A percentile compares a stretch with the other conserved stretches of the same genome.
Conservation (phyloP, 2,329 filamentous ascomycete species). For the Beauveria caledonica region DNA sequence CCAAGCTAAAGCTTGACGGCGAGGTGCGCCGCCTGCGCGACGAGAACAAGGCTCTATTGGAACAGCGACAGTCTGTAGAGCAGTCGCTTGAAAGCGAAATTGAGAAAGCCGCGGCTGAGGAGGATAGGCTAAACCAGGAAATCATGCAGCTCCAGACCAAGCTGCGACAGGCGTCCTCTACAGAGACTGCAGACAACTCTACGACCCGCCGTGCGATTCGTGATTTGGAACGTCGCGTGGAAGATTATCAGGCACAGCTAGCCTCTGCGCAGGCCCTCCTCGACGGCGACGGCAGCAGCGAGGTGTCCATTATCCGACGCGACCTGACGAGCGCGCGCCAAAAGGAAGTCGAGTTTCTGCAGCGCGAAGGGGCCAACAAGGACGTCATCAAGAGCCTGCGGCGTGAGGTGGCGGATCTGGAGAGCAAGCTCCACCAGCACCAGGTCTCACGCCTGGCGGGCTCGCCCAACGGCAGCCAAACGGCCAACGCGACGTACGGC, state of each 20-base stretch:
- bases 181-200: conserved; percentile 44
- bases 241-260: conserved; percentile 42
- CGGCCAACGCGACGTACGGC: conserved; percentile 13
- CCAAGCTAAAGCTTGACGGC: conserved; percentile 59
- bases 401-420: conserved; percentile 56
- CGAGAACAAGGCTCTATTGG: conserved; percentile 49
- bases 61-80: conserved; percentile 52
- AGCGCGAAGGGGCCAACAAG: conserved; percentile 58
- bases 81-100: conserved; percentile 58
- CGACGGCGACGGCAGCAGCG: conserved; percentile 36
- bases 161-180: conserved; percentile 36
- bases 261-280: conserved; percentile 26
- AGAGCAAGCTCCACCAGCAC: conserved; percentile 58
- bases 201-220: conserved; percentile 55
- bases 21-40: conserved; percentile 58
- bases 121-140: conserved; percentile 51
- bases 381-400: conserved; percentile 55
- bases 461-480: conserved; percentile 6
- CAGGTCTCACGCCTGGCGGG: conserved; percentile 42
- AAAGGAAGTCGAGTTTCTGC: conserved; percentile 55
- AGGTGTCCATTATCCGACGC: conserved; percentile 52
- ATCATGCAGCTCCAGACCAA: conserved; percentile 43
- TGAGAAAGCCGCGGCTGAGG: conserved; percentile 57
- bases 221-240: conserved; percentile 54
- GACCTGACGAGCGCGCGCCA: conserved; percentile 57